Evolutionary conservation across 768 basidiomycete species (phyloP).

Genomic region (Pleurotus sapidus): DNA sequence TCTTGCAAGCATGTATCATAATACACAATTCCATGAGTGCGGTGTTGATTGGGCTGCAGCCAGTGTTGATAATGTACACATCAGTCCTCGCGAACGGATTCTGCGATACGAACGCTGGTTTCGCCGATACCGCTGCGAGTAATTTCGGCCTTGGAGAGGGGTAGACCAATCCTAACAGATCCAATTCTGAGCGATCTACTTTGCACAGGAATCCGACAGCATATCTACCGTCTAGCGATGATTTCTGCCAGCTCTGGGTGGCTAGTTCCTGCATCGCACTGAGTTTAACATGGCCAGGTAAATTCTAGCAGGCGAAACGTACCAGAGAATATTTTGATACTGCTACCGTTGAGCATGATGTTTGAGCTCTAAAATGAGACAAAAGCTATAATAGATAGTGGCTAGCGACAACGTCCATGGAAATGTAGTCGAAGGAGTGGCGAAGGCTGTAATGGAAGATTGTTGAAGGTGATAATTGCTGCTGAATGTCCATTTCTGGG

Average conservation of each 20-base stretch:
- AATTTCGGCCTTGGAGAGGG: constrained; percentile 84
- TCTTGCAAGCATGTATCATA: constrained; percentile 99
- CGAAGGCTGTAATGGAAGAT: neutral
- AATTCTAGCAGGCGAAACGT: constrained; percentile 10
- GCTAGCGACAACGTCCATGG: constrained; percentile 2
- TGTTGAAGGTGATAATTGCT: neutral
- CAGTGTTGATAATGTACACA: constrained; percentile 97
- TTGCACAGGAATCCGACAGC: constrained; percentile 20
- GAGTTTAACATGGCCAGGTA: constrained; percentile 8
- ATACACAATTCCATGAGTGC: constrained; percentile 98
- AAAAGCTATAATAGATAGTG: constrained; percentile 1
- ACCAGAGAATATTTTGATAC: constrained; percentile 60
- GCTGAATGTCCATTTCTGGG: neutral
- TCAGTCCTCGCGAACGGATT: constrained; percentile 98
- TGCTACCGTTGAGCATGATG: constrained; percentile 50
- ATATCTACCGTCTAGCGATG: constrained; percentile 80
- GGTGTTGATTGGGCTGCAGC: constrained; percentile 84
- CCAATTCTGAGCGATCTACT: constrained; percentile 2
- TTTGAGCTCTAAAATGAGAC: neutral
- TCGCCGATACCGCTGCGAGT: constrained; percentile 89
- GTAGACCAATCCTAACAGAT: constrained; percentile 75
- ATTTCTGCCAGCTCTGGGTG: constrained; percentile 95
- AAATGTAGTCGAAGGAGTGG: neutral
- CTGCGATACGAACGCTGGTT: constrained; percentile 86
- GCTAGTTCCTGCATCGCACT: constrained; percentile 67